phyloP scores from a whole-genome alignment of 108 stramenopile species.

The Discostella pseudostelligera region DNA sequence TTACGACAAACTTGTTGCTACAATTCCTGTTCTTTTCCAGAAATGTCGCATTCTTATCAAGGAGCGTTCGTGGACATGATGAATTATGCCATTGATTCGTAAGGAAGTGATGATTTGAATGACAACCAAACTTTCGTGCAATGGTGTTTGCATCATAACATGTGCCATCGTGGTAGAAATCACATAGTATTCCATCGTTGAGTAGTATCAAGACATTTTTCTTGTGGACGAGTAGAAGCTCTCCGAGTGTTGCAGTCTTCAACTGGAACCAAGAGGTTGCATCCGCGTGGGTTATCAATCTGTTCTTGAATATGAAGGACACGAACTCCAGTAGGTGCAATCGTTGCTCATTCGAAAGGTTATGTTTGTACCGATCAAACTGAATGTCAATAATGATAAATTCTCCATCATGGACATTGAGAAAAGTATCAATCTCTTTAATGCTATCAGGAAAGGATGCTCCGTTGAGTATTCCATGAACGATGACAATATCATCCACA shows the following conservation, averaged over 20 bases:
- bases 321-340: slow-evolving; percentile 12
- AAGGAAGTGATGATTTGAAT: no score
- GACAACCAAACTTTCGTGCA: no score
- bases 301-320: slow-evolving; percentile 9
- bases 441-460: slow-evolving; percentile 44
- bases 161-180: no score
- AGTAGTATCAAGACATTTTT: no score
- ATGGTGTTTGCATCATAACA: no score
- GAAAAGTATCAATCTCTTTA: slow-evolving; percentile 52
- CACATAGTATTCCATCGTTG: no score
- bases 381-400: slow-evolving; percentile 56
- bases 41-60: no score
- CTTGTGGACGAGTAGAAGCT: neutral
- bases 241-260: slow-evolving; percentile 20
- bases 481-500: slow-evolving; percentile 9
- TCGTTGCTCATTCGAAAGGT: slow-evolving; percentile 5
- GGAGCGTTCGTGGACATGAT: no score
- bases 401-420: slow-evolving; percentile 51
- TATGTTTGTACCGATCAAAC: slow-evolving; percentile 20
- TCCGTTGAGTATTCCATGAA: slow-evolving; percentile 62
- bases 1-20: no score
- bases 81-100: no score
- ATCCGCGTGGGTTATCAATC: slow-evolving; percentile 18
- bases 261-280: slow-evolving; percentile 13
- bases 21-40: no score